Evolutionary conservation across 169 alveolate species (phyloP), one percentile per base, ranked within the genome.

Genomic region (Cryptosporidium baileyi): DNA sequence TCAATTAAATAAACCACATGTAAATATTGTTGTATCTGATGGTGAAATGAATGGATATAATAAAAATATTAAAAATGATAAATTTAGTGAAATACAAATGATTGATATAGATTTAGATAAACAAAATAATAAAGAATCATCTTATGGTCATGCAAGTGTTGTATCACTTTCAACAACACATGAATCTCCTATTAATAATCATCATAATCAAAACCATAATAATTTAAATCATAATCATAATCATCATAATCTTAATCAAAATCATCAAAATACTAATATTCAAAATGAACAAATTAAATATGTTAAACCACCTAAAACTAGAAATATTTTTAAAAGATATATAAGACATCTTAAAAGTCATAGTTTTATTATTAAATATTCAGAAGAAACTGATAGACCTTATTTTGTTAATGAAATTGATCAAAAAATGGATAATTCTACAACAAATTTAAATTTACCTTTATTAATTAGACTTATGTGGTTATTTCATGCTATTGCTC

Each of bases 401-500:
- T 36, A 36, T 38, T 74, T 74, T 34, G 85, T 59, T 4, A 67
- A 74, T 41, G 60, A 51, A 74, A 40, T 74, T 17, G 43, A 40
- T 15, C 52, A 57, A 36, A 54, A 24, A 57, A 74, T 36, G 65
- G 85, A 51, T 28, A 51, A 54, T 38, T 24, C 85, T 36, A 74
- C 65, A 38, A 54, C 85, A 32, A 74, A 74, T 74, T 1, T 74
- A 24, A 51, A 74, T 19, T 26, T 74, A 22, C 85, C 67, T 1
- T 36, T 74, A 26, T 32, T 51, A 36, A 54, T 54, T 57, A 51
- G 85, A 51, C 41, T 54, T 13, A 74, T 74, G 67, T 74, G 85
- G 85, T 52, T 74, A 38, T 57, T 74, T 34, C 67, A 74, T 59
- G 32, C 85, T 28, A 74, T 74, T 74, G 47, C 85, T 19, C 41